A percentile compares a stretch with the other conserved stretches of the same genome.
Evolutionary conservation across 164 flowering plant species (phyloP).

Genomic region (Euptelea pleiosperma): DNA sequence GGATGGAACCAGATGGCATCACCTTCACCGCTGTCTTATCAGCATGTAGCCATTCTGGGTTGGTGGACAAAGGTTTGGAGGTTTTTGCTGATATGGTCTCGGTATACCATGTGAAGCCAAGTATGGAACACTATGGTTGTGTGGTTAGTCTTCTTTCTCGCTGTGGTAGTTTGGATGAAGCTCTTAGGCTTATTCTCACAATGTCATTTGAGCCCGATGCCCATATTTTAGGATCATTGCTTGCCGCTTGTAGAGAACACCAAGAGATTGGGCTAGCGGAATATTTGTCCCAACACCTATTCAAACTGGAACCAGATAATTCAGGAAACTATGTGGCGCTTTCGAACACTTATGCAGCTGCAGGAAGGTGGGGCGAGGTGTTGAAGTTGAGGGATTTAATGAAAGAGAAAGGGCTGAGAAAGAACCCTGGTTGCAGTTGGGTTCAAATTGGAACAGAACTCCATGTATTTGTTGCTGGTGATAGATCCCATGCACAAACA

Average conservation of each 20-base stretch:
- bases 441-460: conserved; percentile 48
- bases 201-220: conserved; percentile 56
- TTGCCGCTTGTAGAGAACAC: conserved; percentile 42
- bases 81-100: conserved; percentile 41
- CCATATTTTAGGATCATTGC: conserved; percentile 43
- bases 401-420: conserved; percentile 47
- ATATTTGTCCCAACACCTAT: conserved; percentile 29
- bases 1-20: conserved; percentile 45
- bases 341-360: conserved; percentile 50
- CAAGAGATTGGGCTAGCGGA: conserved; percentile 40
- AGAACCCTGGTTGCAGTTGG: conserved; percentile 68
- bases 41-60: conserved; percentile 59
- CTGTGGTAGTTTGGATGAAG: conserved; percentile 42
- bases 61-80: conserved; percentile 47
- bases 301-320: conserved; percentile 48
- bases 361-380: conserved; percentile 49
- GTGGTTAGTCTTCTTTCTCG: conserved; percentile 51
- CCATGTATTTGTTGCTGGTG: conserved; percentile 52
- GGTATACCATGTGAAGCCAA: conserved; percentile 34
- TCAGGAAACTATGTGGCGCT: conserved; percentile 57
- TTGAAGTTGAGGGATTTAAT: conserved; percentile 37
- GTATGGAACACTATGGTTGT: conserved; percentile 59
- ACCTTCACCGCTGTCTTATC: conserved; percentile 52
- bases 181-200: conserved; percentile 29
- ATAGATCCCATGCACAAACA: conserved; percentile 39